Percentiles rank a stretch among this genome's conserved stretches.
Conservation (phyloP, 306 rosid species). For the Hippophae rhamnoides region DNA sequence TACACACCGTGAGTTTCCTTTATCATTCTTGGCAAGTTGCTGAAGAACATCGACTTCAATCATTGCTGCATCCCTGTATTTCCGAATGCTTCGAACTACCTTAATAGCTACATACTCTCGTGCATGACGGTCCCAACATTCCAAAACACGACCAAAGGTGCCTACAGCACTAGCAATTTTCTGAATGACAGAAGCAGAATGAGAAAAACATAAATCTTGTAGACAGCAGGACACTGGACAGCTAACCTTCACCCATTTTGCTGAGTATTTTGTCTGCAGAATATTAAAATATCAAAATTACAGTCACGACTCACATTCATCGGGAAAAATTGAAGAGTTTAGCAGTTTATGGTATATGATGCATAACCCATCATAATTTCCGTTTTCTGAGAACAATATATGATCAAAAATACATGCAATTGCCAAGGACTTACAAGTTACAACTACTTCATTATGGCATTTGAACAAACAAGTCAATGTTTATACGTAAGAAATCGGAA, state of each 20-base stretch:
- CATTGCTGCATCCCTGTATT: constrained; percentile 79
- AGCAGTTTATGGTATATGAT: too few species aligned
- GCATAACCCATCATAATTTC: too few species aligned
- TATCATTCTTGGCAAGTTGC: constrained; percentile 70
- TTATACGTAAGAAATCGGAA: too few species aligned
- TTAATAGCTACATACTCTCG: constrained; percentile 81
- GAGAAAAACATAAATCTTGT: neutral
- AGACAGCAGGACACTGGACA: too few species aligned
- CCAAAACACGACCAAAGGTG: constrained; percentile 82
- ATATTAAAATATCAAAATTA: neutral
- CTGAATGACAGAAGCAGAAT: neutral
- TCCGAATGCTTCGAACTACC: constrained; percentile 68
- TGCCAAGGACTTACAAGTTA: too few species aligned
- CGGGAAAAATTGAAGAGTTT: neutral
- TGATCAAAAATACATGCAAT: too few species aligned
- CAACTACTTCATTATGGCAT: too few species aligned
- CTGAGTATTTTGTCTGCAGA: constrained; percentile 60
- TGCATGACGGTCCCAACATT: constrained; percentile 82
- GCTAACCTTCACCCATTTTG: constrained; percentile 76
- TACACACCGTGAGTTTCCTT: constrained; percentile 63
- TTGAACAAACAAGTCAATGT: too few species aligned
- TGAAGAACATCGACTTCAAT: constrained; percentile 75
- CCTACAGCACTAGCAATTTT: constrained; percentile 12
- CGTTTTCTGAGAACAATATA: too few species aligned
- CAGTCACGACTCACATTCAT: too few species aligned